Percentiles rank a stretch among this genome's conserved stretches.
phyloP scores from a whole-genome alignment of 176 grass and related monocot genomes.

The Eragrostis curvula region DNA sequence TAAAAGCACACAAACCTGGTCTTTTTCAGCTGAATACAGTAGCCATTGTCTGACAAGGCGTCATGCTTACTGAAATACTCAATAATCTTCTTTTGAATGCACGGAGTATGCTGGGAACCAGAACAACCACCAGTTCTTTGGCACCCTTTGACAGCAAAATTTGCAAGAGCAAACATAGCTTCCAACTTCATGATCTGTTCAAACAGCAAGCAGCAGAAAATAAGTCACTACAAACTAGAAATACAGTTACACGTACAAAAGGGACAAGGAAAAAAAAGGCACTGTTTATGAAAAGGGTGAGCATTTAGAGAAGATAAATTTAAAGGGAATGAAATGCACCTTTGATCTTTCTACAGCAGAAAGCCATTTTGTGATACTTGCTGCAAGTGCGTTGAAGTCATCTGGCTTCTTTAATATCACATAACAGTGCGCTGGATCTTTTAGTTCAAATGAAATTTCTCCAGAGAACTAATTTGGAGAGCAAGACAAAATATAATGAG shows the following conservation, averaged over 20 bases:
- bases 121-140: conserved; percentile 67
- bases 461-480: conserved; percentile 66
- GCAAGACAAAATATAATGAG: conserved; percentile 24
- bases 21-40: conserved; percentile 42
- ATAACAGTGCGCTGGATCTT: conserved; percentile 86
- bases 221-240: conserved; percentile 3
- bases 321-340: conserved; percentile 41
- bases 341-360: conserved; percentile 89
- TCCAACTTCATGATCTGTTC: conserved; percentile 84
- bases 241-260: neutral
- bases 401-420: conserved; percentile 76
- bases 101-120: conserved; percentile 74
- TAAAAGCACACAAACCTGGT: conserved; percentile 62
- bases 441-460: conserved; percentile 89
- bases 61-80: conserved; percentile 67
- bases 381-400: conserved; percentile 74
- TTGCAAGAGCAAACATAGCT: conserved; percentile 75
- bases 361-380: conserved; percentile 77
- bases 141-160: conserved; percentile 80
- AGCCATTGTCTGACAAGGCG: conserved; percentile 24
- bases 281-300: conserved; percentile 1
- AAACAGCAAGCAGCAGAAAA: conserved; percentile 33
- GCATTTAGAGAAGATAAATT: neutral
- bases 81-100: conserved; percentile 79
- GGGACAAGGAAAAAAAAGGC: conserved; percentile 7